phyloP scores from a whole-genome alignment of 352 stramenopile genomes.

The Globisporangium takayamanum region DNA sequence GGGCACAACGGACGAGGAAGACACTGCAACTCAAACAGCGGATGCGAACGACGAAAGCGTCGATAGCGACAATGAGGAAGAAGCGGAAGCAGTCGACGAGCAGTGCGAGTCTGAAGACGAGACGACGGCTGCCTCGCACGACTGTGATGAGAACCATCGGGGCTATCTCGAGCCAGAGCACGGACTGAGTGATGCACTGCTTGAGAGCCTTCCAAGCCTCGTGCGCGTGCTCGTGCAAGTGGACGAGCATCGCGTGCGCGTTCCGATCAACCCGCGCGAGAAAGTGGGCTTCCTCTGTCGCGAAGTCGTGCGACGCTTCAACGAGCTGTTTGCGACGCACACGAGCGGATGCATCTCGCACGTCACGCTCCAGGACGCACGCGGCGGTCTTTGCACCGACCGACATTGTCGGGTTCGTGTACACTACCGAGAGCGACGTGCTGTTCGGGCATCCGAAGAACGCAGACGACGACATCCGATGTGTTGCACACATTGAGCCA shows the following conservation, averaged over 20 bases:
- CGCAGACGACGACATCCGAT: conserved; percentile 13
- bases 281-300: conserved; percentile 34
- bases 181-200: conserved; percentile 10
- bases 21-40: too few species aligned
- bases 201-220: conserved; percentile 27
- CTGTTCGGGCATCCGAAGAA: conserved; percentile 22
- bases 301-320: conserved; percentile 55
- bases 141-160: neutral
- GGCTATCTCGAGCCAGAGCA: neutral
- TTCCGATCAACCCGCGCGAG: conserved; percentile 49
- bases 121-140: too few species aligned
- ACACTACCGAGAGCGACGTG: conserved; percentile 16
- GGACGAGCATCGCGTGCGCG: conserved; percentile 37
- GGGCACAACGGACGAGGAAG: too few species aligned
- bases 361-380: conserved; percentile 49
- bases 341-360: conserved; percentile 19
- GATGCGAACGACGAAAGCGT: too few species aligned
- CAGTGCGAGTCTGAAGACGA: neutral
- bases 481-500: conserved; percentile 16
- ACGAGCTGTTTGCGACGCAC: conserved; percentile 37
- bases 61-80: neutral
- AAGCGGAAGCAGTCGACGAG: neutral
- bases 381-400: conserved; percentile 45
- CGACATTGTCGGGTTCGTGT: conserved; percentile 40
- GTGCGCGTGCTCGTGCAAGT: conserved; percentile 54